A percentile compares a stretch with the other conserved stretches of the same genome.
Evolutionary conservation across 768 basidiomycete genomes (phyloP).

Genomic region (Ramaria rubella): DNA sequence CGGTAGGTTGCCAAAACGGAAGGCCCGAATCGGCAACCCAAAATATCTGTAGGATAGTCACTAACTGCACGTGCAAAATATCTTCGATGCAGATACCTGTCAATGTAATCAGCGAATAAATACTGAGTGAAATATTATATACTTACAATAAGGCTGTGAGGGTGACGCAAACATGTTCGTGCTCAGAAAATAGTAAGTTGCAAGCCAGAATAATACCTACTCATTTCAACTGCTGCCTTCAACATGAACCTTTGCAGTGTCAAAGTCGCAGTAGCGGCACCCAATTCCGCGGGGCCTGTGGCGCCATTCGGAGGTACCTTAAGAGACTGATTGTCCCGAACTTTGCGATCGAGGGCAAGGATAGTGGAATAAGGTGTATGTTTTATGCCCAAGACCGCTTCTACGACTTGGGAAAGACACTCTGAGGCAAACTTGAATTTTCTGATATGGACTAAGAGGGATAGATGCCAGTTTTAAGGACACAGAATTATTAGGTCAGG

Average conservation of each 20-base stretch:
- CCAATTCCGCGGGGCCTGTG: slow-evolving; percentile 4
- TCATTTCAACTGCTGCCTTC: slow-evolving; percentile 7
- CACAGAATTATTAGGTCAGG: not conserved
- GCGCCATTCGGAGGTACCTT: slow-evolving; percentile 10
- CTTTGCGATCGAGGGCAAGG: slow-evolving; percentile 51
- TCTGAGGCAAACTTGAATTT: slow-evolving; percentile 8
- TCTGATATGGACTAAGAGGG: slow-evolving; percentile 8
- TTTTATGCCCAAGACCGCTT: slow-evolving; percentile 29
- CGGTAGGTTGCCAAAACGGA: slow-evolving; percentile 64
- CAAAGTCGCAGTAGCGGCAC: slow-evolving; percentile 4
- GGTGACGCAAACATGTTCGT: not conserved
- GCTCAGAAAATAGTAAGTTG: not conserved
- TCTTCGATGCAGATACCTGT: slow-evolving; percentile 59
- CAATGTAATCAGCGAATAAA: not conserved
- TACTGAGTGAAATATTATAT: not conserved
- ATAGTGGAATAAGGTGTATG: slow-evolving; percentile 45
- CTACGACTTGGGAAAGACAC: slow-evolving; percentile 12
- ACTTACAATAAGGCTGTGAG: slow-evolving; percentile 4
- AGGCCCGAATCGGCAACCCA: slow-evolving; percentile 61
- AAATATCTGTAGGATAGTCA: slow-evolving; percentile 54
- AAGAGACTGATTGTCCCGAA: slow-evolving; percentile 53
- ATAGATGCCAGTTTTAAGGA: not conserved
- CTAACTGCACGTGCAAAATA: slow-evolving; percentile 68
- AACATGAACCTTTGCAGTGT: slow-evolving; percentile 9
- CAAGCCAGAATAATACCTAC: not conserved